These are phyloP conservation scores for Halenospora varia DNA, from an alignment of 495 filamentous ascomycete species.

Conservation along the genomic window DNA sequence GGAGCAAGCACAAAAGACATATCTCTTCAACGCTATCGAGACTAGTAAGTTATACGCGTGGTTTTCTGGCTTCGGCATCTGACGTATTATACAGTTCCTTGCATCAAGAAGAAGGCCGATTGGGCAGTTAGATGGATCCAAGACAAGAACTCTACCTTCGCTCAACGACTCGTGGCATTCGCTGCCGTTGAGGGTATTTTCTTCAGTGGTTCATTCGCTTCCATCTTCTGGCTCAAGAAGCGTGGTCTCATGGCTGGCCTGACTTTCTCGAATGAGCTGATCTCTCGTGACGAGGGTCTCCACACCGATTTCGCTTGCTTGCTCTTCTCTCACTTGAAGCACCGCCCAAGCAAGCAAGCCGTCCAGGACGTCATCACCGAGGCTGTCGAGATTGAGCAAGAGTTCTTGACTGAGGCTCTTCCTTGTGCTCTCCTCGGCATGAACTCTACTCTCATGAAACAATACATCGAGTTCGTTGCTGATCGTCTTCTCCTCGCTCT, in stretches of 20 bases:
- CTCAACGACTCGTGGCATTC: slow-evolving; percentile 92
- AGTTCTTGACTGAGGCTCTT: slow-evolving; percentile 95
- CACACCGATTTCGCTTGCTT: slow-evolving; percentile 99
- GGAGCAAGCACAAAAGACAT: slow-evolving; percentile 90
- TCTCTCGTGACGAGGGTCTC: slow-evolving; percentile 98
- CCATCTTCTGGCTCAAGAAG: slow-evolving; percentile 99
- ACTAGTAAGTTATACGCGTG: slow-evolving; percentile 61
- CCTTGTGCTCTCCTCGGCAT: slow-evolving; percentile 91
- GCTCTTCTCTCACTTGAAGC: slow-evolving; percentile 90
- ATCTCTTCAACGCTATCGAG: slow-evolving; percentile 97
- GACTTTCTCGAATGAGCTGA: slow-evolving; percentile 99
- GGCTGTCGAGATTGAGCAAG: slow-evolving; percentile 91
- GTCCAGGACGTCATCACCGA: slow-evolving; percentile 88
- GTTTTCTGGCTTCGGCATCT: not conserved
- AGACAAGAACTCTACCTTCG: slow-evolving; percentile 89
- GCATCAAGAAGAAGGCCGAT: slow-evolving; percentile 95
- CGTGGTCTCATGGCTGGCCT: slow-evolving; percentile 97
- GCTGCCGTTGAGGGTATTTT: slow-evolving; percentile 99
- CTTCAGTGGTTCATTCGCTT: slow-evolving; percentile 98
- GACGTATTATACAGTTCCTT: slow-evolving; percentile 61
- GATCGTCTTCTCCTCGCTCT: slow-evolving; percentile 90
- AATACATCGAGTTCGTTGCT: slow-evolving; percentile 99
- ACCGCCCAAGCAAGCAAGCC: slow-evolving; percentile 76
- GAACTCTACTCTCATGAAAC: slow-evolving; percentile 96
- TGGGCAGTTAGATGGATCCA: slow-evolving; percentile 96